phyloP scores from a whole-genome alignment of 768 basidiomycete species.

The Pisolithus sp. region DNA sequence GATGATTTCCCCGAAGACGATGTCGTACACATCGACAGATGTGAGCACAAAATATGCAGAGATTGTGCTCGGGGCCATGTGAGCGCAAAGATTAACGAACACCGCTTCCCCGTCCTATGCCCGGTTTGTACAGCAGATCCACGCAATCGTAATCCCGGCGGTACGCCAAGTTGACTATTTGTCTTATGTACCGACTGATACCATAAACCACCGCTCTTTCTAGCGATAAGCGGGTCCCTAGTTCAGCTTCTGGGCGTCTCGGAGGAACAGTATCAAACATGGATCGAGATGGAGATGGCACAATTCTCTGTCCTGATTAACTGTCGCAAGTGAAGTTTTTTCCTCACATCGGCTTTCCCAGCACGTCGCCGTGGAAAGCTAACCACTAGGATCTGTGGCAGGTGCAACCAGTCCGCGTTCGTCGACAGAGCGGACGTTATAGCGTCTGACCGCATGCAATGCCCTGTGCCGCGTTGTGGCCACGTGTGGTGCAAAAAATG shows the following conservation, averaged over 20 bases:
- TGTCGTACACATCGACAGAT: slow-evolving; percentile 36
- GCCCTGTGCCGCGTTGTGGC: slow-evolving; percentile 43
- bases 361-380: not conserved
- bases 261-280: slow-evolving; percentile 35
- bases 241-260: slow-evolving; percentile 41
- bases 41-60: slow-evolving; percentile 50
- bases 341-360: not conserved
- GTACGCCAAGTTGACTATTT: slow-evolving; percentile 10
- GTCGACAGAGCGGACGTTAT: slow-evolving; percentile 46
- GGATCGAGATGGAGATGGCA: slow-evolving; percentile 42
- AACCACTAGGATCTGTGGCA: slow-evolving; percentile 16
- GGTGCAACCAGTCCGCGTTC: slow-evolving; percentile 44
- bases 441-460: slow-evolving; percentile 35
- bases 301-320: slow-evolving; percentile 35
- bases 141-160: slow-evolving; percentile 23
- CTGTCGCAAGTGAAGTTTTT: slow-evolving; percentile 42
- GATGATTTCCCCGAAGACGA: slow-evolving; percentile 41
- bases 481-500: slow-evolving; percentile 59
- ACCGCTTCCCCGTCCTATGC: slow-evolving; percentile 54
- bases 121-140: slow-evolving; percentile 44
- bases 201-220: not conserved
- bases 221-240: slow-evolving; percentile 33
- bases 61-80: slow-evolving; percentile 42
- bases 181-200: not conserved
- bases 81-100: slow-evolving; percentile 40